Evolutionary conservation across 768 basidiomycete species (phyloP), one percentile per base, ranked within the genome.

Genomic region (Imleria badia): DNA sequence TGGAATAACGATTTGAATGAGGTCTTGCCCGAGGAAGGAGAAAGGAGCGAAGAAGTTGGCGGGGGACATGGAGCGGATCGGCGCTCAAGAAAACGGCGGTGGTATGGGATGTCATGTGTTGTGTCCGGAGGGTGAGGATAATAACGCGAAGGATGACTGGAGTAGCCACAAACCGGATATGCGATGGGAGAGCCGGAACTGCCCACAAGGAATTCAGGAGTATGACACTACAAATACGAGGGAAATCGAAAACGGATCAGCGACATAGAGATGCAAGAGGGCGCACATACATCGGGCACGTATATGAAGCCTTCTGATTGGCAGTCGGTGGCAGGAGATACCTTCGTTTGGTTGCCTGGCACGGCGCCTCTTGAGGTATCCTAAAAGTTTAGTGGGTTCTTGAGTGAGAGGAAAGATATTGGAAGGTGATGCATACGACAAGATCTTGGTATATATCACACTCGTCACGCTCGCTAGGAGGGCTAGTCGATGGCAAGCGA

Each of bases 131-230:
- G 20, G 20, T 14, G 53, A 29, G 60, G 55, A 42, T 33, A 39
- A 48, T 35, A 46, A 11, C 48, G 58, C n/a, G 53, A 52, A 56
- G 66, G 61, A 41, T 54, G 65, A 42, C 69, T 71, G 14, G 56
- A 62, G 48, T 71, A 71, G 34, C 70, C 72, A 43, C 54, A 54
- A 23, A 64, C 64, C 5, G 71, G 69, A 29, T 68, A 69, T 26
- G 56, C 70, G 38, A 73, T 23, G 7, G 62, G 66, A 42, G 72
- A 73, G 45, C 55, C 61, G 13, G 72, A 71, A 40, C 66, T 61
- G 7, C 70, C 72, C 22, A 49, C 68, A 7, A 68, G 68, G 48
- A 71, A 71, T 49, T 68, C 68, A n/a, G 70, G 68, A 7, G 66
- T 64, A 33, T 63, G 29, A 36, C 63, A 38, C 61, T 67, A 51